Evolutionary conservation across 2,329 filamentous ascomycete species (phyloP).

Genomic region (Aspergillus pseudoviridinutans): DNA sequence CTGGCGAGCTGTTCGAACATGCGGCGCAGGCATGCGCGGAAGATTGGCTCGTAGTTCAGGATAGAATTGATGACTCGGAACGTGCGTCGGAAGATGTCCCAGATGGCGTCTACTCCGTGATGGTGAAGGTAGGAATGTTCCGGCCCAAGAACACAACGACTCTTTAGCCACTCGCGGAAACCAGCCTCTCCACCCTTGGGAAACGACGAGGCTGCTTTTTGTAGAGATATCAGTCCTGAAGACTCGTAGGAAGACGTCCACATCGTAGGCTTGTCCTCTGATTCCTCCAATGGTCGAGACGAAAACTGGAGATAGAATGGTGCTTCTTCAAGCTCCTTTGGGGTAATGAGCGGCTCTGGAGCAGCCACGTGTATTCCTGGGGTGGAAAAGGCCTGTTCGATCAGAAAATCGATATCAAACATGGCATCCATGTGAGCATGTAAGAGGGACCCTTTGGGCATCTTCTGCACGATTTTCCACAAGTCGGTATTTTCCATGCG

Average conservation of each 20-base stretch:
- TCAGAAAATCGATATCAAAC: constrained; percentile 78
- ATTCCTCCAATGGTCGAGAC: constrained; percentile 43
- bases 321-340: constrained; percentile 52
- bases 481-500: constrained; percentile 79
- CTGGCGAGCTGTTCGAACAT: constrained; percentile 68
- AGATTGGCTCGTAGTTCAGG: constrained; percentile 87
- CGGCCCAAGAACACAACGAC: constrained; percentile 66
- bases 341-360: constrained; percentile 53
- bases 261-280: constrained; percentile 48
- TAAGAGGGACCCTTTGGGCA: constrained; percentile 71
- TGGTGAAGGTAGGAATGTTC: constrained; percentile 75
- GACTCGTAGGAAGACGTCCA: constrained; percentile 65
- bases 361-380: constrained; percentile 70
- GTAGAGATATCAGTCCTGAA: constrained; percentile 55
- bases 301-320: constrained; percentile 61
- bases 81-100: constrained; percentile 72
- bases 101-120: constrained; percentile 77
- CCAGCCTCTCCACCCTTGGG: constrained; percentile 66
- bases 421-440: constrained; percentile 91
- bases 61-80: constrained; percentile 72
- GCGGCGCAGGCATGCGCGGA: constrained; percentile 67
- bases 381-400: constrained; percentile 65
- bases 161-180: constrained; percentile 74
- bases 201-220: constrained; percentile 66
- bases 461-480: constrained; percentile 76